phyloP scores from a whole-genome alignment of 176 grass and related monocot species.

The Aegilops bicornis region DNA sequence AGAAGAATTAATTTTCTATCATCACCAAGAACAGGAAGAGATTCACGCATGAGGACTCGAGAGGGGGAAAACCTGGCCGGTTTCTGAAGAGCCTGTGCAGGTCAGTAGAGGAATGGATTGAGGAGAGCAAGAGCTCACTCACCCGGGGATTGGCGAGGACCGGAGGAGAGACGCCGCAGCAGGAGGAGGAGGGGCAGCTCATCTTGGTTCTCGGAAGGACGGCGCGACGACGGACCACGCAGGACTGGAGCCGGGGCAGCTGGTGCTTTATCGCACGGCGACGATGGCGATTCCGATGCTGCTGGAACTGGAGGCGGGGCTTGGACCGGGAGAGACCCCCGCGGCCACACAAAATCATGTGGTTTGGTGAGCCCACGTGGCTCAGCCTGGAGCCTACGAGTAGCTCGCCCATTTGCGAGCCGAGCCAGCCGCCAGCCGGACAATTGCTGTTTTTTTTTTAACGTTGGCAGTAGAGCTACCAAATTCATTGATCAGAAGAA shows the following conservation, averaged over 20 bases:
- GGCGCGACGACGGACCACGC: neutral
- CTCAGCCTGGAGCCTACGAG: neutral
- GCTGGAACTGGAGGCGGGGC: neutral
- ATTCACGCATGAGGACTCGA: neutral
- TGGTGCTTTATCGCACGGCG: neutral
- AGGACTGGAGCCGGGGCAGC: neutral
- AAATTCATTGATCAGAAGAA: too few relatives aligned
- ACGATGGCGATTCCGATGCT: slow-evolving; percentile 3
- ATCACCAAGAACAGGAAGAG: neutral
- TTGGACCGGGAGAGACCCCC: neutral
- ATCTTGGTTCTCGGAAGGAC: slow-evolving; percentile 1
- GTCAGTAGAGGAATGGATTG: neutral
- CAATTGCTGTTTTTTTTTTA: too few relatives aligned
- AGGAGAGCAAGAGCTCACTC: neutral
- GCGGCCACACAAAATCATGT: neutral
- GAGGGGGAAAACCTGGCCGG: neutral
- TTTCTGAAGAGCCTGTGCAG: neutral
- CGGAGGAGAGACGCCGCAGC: slow-evolving; percentile 36
- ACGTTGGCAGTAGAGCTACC: too few relatives aligned
- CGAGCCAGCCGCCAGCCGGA: too few relatives aligned
- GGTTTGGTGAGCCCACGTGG: slow-evolving; percentile 12
- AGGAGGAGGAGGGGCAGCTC: slow-evolving; percentile 15
- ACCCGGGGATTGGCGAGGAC: slow-evolving; percentile 29
- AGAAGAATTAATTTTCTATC: neutral
- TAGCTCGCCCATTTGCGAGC: too few relatives aligned